phyloP scores from a whole-genome alignment of 2,329 filamentous ascomycete species.

The Ceratocystis cubensis region DNA sequence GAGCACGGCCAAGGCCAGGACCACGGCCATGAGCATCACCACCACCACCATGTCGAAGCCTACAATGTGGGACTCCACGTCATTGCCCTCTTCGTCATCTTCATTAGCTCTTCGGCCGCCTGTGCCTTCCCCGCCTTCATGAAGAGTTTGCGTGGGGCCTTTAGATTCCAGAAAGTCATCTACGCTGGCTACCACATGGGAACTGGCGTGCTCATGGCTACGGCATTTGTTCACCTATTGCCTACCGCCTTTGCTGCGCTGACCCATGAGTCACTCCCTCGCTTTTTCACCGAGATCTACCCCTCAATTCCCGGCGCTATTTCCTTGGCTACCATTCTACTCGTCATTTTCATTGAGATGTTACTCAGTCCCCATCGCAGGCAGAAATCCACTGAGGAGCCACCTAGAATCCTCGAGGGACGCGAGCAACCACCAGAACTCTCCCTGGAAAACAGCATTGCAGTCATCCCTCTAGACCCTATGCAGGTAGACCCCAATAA shows the following conservation, averaged over 20 bases:
- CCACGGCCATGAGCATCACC: not conserved
- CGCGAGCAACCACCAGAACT: not conserved
- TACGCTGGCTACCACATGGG: constrained; percentile 56
- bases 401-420: not conserved
- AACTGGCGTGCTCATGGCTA: constrained; percentile 62
- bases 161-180: constrained; percentile 43
- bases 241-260: constrained; percentile 53
- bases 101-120: constrained; percentile 37
- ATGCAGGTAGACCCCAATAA: not conserved
- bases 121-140: constrained; percentile 42
- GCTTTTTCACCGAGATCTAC: constrained; percentile 64
- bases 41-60: constrained; percentile 17
- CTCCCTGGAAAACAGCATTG: not conserved
- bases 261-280: constrained; percentile 53
- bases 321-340: constrained; percentile 63
- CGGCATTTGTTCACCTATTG: constrained; percentile 65
- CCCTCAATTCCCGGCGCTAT: constrained; percentile 68
- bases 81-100: constrained; percentile 41
- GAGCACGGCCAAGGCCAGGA: not conserved
- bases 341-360: constrained; percentile 74
- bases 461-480: not conserved
- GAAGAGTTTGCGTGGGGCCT: constrained; percentile 37
- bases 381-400: constrained; percentile 13
- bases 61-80: constrained; percentile 49
- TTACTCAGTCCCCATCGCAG: constrained; percentile 38